These are phyloP conservation scores for Phaeosphaeria sp. DNA, from an alignment of 2,329 filamentous ascomycete species.

Conservation along the genomic window DNA sequence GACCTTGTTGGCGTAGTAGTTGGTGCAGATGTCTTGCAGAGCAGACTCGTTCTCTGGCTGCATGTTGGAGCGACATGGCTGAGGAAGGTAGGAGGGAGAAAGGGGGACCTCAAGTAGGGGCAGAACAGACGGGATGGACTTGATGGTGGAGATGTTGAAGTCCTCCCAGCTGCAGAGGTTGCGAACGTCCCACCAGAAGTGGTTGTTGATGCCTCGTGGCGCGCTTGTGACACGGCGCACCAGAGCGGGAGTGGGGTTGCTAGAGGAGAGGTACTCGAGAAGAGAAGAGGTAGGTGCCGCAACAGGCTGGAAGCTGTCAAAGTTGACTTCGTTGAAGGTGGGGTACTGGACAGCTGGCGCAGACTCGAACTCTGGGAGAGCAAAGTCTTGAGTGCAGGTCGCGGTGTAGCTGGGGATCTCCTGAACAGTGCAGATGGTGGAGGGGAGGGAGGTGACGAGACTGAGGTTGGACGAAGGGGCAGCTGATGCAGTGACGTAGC, in stretches of 20 bases:
- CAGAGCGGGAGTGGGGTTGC: constrained; percentile 82
- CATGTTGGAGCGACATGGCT: constrained; percentile 63
- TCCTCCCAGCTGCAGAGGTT: constrained; percentile 83
- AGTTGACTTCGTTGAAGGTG: constrained; percentile 48
- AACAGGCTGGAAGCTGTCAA: constrained; percentile 45
- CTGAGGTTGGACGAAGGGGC: constrained; percentile 42
- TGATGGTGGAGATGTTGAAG: constrained; percentile 76
- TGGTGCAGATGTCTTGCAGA: constrained; percentile 76
- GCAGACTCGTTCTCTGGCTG: constrained; percentile 80
- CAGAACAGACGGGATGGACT: constrained; percentile 74
- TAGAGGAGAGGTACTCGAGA: constrained; percentile 75
- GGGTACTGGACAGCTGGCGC: constrained; percentile 54
- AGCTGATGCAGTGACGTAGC: constrained; percentile 56
- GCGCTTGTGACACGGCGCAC: constrained; percentile 79
- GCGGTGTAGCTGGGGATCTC: constrained; percentile 42
- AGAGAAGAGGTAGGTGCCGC: constrained; percentile 67
- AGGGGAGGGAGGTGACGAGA: constrained; percentile 49
- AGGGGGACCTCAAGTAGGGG: constrained; percentile 70
- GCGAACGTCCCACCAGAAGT: constrained; percentile 97
- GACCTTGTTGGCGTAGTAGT: constrained; percentile 83
- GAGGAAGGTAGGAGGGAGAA: constrained; percentile 66
- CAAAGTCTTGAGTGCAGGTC: constrained; percentile 39
- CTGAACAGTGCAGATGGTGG: constrained; percentile 41
- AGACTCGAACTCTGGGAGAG: constrained; percentile 45
- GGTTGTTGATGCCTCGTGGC: constrained; percentile 72